Base-by-base conservation (phyloP, 257 asterid genomes). In the Nicotiana otophora region DNA sequence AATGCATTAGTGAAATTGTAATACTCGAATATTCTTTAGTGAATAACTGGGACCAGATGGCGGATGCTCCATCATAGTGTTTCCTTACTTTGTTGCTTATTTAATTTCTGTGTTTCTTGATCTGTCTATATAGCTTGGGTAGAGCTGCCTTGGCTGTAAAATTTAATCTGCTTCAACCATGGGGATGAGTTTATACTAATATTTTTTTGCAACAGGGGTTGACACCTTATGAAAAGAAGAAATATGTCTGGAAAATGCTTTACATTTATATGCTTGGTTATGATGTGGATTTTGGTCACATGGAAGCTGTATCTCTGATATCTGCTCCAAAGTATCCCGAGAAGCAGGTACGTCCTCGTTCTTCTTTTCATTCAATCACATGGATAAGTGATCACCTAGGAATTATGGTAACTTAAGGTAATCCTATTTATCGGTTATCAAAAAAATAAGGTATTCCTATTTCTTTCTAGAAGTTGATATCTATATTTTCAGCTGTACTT, bases 261-360 rank as follows among this genome's bases (percentile, higher is more conserved):
- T 97, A 97, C 92, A 95, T 97, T 84, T 93, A 88, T 64, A 97
- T 97, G 99, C 97, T 97, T 74, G 99, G 99, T 48, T 97, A 97
- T 89, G 99, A 97, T 82, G 99, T 97, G 89, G 98, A 97, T 89
- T 97, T 97, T 90, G 99, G 99, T 82, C 99, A 97, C 90, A 97
- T 97, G 99, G 99, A 97, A 87, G 98, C 99, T 63, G 98, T 97
- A 85, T 95, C 98, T 81, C 85, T 97, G 87, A 91, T 97, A 87
- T 97, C 99, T 77, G 99, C 98, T 81, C 99, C 99, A 23, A 97
- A 95, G 87, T 97, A 97, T 86, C 99, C 99, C 78, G 99, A 97
- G 87, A 97, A 97, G 88, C 99, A 97, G 99, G 99, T 95, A 85
- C 53, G 2, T 72, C 46, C 83, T 67, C 74, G 7, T 67, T 80